A percentile compares a stretch with the other conserved stretches of the same genome.
Conservation (phyloP, 345 rosid species). For the Arabidopsis suecica region DNA sequence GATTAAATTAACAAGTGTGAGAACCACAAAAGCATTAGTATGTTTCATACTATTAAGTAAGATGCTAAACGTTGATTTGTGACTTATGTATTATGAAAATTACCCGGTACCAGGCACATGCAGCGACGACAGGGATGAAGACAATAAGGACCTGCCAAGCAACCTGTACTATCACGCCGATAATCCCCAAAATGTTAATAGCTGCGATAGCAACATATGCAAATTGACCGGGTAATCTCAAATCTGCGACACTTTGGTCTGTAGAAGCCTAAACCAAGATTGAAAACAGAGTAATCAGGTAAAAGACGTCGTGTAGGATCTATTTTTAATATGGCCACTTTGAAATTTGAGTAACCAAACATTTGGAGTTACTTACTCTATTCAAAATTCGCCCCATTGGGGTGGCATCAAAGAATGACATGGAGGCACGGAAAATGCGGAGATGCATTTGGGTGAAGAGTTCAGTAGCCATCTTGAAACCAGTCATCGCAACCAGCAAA, state of each 20-base stretch:
- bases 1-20: background rate
- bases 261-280: conserved; percentile 64
- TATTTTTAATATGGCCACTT: background rate
- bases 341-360: background rate
- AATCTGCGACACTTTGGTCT: conserved; percentile 72
- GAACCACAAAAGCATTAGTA: conserved; percentile 13
- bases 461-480: conserved; percentile 66
- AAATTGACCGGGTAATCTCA: conserved; percentile 56
- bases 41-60: conserved; percentile 16
- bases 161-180: conserved; percentile 65
- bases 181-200: conserved; percentile 67
- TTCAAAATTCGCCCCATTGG: conserved; percentile 71
- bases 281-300: conserved; percentile 22
- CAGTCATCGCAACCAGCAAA: conserved; percentile 55
- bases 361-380: conserved; percentile 53
- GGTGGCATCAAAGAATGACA: conserved; percentile 81
- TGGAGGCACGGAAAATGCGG: conserved; percentile 68
- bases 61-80: background rate
- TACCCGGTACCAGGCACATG: conserved; percentile 73
- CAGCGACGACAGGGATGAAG: conserved; percentile 59
- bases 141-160: conserved; percentile 70
- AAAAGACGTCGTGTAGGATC: background rate
- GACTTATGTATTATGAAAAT: conserved; percentile 8
- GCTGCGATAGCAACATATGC: conserved; percentile 52
- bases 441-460: conserved; percentile 69